These are phyloP conservation scores for Choanephora cucurbitarum DNA, from an alignment of 371 early-diverging fungal genomes.

Conservation along the genomic window DNA sequence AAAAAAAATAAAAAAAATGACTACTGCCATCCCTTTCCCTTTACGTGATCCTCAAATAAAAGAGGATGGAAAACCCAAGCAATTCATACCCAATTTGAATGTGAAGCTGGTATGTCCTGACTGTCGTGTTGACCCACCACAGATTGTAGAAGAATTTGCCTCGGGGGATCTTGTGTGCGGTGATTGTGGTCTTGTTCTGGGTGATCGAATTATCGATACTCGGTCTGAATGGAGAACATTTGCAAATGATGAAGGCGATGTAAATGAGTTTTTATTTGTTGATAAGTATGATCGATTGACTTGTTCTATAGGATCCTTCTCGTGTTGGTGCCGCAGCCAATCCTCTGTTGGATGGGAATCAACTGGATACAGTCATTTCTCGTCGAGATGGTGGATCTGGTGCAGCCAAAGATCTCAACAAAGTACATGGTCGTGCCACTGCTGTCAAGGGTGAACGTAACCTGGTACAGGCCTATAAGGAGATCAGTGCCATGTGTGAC, in stretches of 20 bases:
- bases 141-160: conserved; percentile 97
- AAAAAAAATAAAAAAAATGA: no score
- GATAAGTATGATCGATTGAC: no score
- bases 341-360: conserved; percentile 84
- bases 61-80: conserved; percentile 27
- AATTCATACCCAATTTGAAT: conserved; percentile 60
- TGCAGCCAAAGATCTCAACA: conserved; percentile 70
- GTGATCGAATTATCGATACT: conserved; percentile 98
- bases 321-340: conserved; percentile 98
- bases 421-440: conserved; percentile 74
- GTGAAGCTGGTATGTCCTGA: conserved; percentile 74
- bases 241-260: conserved; percentile 91
- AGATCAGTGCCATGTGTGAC: conserved; percentile 93
- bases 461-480: conserved; percentile 89
- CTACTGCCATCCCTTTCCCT: conserved; percentile 38
- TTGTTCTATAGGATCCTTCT: conserved; percentile 80
- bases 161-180: conserved; percentile 93
- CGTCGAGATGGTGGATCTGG: conserved; percentile 83
- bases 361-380: conserved; percentile 91
- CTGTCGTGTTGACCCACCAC: conserved; percentile 85
- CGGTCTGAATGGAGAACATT: conserved; percentile 99
- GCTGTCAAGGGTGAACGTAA: conserved; percentile 79
- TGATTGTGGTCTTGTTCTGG: conserved; percentile 96
- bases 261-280: conserved; percentile 20
- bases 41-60: conserved; percentile 31